Conservation (phyloP, 495 filamentous ascomycete species). For the Penicillium nucicola region DNA sequence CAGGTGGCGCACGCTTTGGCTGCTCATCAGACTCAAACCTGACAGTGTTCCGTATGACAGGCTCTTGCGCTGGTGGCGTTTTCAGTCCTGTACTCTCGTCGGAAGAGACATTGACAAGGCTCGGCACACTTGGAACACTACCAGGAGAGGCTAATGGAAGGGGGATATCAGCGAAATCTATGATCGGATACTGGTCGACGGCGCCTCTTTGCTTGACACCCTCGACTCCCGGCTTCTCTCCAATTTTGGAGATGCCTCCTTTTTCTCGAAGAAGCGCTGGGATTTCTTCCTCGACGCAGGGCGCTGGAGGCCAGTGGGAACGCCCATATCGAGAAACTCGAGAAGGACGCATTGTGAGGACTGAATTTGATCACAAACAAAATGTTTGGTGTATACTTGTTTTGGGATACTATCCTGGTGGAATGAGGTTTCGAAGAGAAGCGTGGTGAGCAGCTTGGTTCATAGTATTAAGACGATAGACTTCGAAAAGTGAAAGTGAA, state of each 20-base stretch:
- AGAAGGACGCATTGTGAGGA: constrained; percentile 24
- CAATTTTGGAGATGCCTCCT: constrained; percentile 27
- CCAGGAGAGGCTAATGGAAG: constrained; percentile 14
- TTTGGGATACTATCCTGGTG: constrained; percentile 16
- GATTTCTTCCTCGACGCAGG: constrained; percentile 44
- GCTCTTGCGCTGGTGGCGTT: constrained; percentile 32
- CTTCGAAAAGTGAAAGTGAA: constrained; percentile 13
- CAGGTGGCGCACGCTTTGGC: background rate
- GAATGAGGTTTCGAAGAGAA: constrained; percentile 15
- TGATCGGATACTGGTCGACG: constrained; percentile 46
- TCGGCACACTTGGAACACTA: constrained; percentile 8
- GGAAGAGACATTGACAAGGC: constrained; percentile 29
- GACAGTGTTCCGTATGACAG: constrained; percentile 11
- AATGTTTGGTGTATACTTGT: background rate
- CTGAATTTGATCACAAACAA: constrained; percentile 11
- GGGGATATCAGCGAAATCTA: constrained; percentile 28
- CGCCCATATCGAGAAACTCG: constrained; percentile 17
- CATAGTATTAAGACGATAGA: constrained; percentile 20
- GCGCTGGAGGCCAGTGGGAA: constrained; percentile 38
- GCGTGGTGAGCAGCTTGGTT: constrained; percentile 9
- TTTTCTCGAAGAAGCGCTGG: constrained; percentile 42
- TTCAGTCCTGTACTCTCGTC: constrained; percentile 33
- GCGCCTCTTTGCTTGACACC: constrained; percentile 40
- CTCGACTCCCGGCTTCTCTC: constrained; percentile 35
- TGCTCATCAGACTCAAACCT: background rate